A percentile compares a stretch with the other conserved stretches of the same genome.
These are phyloP conservation scores for Trametes villosa DNA, from an alignment of 768 basidiomycete genomes.

Conservation along the genomic window DNA sequence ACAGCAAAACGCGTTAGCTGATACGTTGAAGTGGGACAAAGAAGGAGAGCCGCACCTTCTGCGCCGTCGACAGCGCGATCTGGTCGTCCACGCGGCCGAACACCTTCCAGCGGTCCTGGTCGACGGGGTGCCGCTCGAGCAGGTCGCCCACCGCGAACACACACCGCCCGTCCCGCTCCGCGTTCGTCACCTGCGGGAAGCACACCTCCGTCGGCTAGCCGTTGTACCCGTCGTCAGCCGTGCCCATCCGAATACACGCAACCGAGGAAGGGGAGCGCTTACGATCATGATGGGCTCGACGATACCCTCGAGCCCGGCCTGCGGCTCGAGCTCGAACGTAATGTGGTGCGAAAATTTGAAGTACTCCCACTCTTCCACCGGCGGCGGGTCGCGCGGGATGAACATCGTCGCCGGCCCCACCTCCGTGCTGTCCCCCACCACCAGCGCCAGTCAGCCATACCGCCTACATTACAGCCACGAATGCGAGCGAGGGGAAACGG, in stretches of 20 bases:
- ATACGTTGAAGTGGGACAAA: not conserved
- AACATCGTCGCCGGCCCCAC: slow-evolving; percentile 17
- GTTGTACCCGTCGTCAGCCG: not conserved
- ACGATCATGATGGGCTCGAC: slow-evolving; percentile 22
- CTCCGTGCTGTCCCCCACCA: no score
- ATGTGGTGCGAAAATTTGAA: slow-evolving; percentile 20
- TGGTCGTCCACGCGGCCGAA: slow-evolving; percentile 41
- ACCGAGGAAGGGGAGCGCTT: not conserved
- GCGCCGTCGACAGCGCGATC: slow-evolving; percentile 43
- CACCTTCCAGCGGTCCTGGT: slow-evolving; percentile 39
- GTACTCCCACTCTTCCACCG: slow-evolving; percentile 26
- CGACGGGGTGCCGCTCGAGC: slow-evolving; percentile 48
- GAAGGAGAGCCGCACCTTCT: not conserved
- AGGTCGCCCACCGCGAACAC: slow-evolving; percentile 51
- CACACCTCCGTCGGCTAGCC: slow-evolving; percentile 26
- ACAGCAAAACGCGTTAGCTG: not conserved
- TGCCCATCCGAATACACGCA: not conserved
- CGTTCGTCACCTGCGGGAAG: slow-evolving; percentile 37
- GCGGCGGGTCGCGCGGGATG: slow-evolving; percentile 6
- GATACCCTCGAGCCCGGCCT: slow-evolving; percentile 3
- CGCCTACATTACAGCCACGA: no score
- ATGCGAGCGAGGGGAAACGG: not conserved
- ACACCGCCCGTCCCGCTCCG: slow-evolving; percentile 39
- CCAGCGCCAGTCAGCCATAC: no score
- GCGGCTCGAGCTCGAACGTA: slow-evolving; percentile 3